Conservation (phyloP, 2,329 filamentous ascomycete genomes). For the Diatrype stigma region DNA sequence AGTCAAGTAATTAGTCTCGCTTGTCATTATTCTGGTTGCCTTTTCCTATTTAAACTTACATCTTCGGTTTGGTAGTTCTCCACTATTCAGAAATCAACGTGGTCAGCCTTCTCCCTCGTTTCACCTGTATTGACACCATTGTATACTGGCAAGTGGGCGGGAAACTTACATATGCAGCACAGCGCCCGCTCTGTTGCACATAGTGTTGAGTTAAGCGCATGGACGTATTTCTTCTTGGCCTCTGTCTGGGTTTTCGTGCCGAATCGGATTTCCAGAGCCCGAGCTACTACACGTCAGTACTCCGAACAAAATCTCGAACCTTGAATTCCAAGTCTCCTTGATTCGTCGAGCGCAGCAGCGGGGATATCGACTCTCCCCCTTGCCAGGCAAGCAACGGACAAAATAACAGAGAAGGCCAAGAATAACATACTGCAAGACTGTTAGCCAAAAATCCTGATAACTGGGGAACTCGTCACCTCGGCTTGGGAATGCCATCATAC, state of each 20-base stretch:
- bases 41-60: slow-evolving; percentile 47
- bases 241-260: slow-evolving; percentile 84
- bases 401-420: no score
- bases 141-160: neutral
- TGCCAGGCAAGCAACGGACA: neutral
- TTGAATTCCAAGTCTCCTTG: slow-evolving; percentile 47
- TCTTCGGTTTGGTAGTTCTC: slow-evolving; percentile 96
- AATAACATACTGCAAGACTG: neutral
- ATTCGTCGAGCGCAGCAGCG: no score
- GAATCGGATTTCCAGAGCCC: slow-evolving; percentile 75
- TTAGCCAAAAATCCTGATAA: neutral
- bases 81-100: slow-evolving; percentile 31
- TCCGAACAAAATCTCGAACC: no score
- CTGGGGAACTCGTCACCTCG: neutral
- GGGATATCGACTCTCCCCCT: no score
- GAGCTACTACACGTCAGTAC: neutral
- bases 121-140: neutral
- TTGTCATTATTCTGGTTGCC: neutral
- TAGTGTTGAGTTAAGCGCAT: slow-evolving; percentile 85
- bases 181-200: slow-evolving; percentile 88
- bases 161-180: slow-evolving; percentile 65
- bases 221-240: slow-evolving; percentile 86
- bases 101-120: neutral
- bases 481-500: neutral
- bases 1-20: slow-evolving; percentile 1